Conservation (phyloP, 31 red algal genomes). For the Porphyra umbilicalis region DNA sequence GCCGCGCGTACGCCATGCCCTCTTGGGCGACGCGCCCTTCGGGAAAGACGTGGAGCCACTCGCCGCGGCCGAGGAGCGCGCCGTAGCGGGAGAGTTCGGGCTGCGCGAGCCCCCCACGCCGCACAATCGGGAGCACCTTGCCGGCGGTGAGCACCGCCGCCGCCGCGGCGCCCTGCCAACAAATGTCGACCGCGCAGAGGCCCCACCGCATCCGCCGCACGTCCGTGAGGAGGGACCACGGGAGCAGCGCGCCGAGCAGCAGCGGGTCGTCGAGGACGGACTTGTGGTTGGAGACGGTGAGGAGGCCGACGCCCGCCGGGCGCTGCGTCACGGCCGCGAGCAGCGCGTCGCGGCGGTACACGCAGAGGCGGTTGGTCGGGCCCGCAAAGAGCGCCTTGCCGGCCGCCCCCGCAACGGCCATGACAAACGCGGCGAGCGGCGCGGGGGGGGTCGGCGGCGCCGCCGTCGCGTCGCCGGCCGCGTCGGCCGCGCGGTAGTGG, state of each 20-base stretch:
- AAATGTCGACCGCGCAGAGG: conserved; percentile 90
- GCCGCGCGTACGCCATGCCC: conserved; percentile 70
- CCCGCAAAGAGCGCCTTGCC: conserved; percentile 52
- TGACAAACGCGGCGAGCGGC: conserved; percentile 20
- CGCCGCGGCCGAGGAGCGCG: conserved; percentile 62
- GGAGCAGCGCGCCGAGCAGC: conserved; percentile 62
- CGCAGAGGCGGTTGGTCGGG: conserved; percentile 32
- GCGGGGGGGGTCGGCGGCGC: background rate
- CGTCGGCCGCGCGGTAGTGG: conserved; percentile 8
- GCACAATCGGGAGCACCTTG: conserved; percentile 80
- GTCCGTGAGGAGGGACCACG: conserved; percentile 53
- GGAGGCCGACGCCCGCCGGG: conserved; percentile 27
- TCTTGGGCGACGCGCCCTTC: conserved; percentile 78
- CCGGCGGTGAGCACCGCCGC: conserved; percentile 58
- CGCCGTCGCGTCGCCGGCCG: background rate
- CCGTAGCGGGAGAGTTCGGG: conserved; percentile 42
- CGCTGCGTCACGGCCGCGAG: conserved; percentile 52
- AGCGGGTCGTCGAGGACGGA: conserved; percentile 89
- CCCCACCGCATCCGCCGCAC: conserved; percentile 76
- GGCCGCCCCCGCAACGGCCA: conserved; percentile 33
- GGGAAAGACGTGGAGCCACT: conserved; percentile 95
- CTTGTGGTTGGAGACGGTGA: conserved; percentile 89
- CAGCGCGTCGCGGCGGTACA: conserved; percentile 53
- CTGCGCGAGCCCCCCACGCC: conserved; percentile 67
- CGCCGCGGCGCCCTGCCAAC: conserved; percentile 55